Evolutionary conservation across 768 basidiomycete species (phyloP), one percentile per base, ranked within the genome.

Genomic region (Podaxis sp.): DNA sequence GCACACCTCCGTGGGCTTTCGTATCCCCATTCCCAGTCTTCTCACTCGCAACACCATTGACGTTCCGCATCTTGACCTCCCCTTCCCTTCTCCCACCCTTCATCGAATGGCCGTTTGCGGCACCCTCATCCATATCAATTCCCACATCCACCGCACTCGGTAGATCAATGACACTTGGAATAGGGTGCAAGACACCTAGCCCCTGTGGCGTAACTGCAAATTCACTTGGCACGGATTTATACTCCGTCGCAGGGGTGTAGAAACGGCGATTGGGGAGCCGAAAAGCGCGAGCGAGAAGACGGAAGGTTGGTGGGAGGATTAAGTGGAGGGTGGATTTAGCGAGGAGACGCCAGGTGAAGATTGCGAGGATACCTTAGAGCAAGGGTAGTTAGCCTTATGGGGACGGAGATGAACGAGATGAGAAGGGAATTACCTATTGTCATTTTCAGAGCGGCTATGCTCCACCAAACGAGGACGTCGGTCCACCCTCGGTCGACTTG

Each of bases 231-330:
- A 91, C 85, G 27, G 73, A 80, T 33, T 80, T 82, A 73, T 97
- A 97, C 67, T 95, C 94, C 68, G 94, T 94, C 33, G 95, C 93
- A 29, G 94, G 90, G 4, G 88, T 91, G 72, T 98, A 97, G 75
- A 93, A 94, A 15, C 93, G 82, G 9, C 96, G 83, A 64, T 87
- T 85, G 0, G 96, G 96, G 3, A 98, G 83, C 7, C 78, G 79
- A 69, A 93, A 82, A 41, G 85, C 79, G 29, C 80, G 82, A 7
- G 91, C 81, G 64, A 92, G 78, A 50, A 86, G 76, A 62, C 96
- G 89, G 82, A 94, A 97, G 17, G 87, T 79, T 0, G 94, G 93
- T 0, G 96, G 96, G 0, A 98, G 85, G 50, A 89, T 75, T 6
- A 85, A 68, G 67, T 93, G 91, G 19, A 94, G 74, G 2, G 84